phyloP scores from a whole-genome alignment of 768 basidiomycete genomes.

The Leccinum uliginosum region DNA sequence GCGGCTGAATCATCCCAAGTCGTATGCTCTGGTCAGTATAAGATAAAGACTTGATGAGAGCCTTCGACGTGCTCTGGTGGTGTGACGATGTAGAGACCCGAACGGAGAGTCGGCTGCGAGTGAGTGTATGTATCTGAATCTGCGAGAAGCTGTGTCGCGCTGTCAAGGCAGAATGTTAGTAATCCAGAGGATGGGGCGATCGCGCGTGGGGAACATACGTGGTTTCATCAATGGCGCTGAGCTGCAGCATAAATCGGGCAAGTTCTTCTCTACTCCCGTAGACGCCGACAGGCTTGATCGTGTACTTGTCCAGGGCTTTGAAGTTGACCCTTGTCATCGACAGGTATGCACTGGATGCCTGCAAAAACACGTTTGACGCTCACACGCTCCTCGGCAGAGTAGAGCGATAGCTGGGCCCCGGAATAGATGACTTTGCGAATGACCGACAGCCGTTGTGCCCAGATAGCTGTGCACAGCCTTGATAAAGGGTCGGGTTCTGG shows the following conservation, averaged over 20 bases:
- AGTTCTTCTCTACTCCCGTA: constrained; percentile 55
- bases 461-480: constrained; percentile 31
- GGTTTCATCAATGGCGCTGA: constrained; percentile 34
- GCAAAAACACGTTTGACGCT: no score
- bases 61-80: background rate
- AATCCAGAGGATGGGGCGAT: background rate
- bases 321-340: constrained; percentile 58
- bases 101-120: constrained; percentile 15
- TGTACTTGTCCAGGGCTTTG: constrained; percentile 41
- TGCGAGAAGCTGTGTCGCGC: constrained; percentile 12
- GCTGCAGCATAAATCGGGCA: constrained; percentile 38
- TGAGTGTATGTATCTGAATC: constrained; percentile 6
- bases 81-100: constrained; percentile 19
- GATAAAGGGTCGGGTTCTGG: constrained; percentile 27
- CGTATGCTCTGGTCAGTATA: constrained; percentile 60
- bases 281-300: constrained; percentile 49
- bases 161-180: background rate
- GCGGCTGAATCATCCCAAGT: constrained; percentile 53
- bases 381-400: constrained; percentile 59
- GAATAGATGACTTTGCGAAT: constrained; percentile 68
- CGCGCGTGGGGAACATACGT: constrained; percentile 31
- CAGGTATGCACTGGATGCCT: constrained; percentile 49
- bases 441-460: constrained; percentile 55
- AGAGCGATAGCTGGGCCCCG: constrained; percentile 74
- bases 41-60: constrained; percentile 36